A percentile compares a stretch with the other conserved stretches of the same genome.
phyloP scores from a whole-genome alignment of 805 yeast genomes.

The Monosporozyma aerobia region DNA sequence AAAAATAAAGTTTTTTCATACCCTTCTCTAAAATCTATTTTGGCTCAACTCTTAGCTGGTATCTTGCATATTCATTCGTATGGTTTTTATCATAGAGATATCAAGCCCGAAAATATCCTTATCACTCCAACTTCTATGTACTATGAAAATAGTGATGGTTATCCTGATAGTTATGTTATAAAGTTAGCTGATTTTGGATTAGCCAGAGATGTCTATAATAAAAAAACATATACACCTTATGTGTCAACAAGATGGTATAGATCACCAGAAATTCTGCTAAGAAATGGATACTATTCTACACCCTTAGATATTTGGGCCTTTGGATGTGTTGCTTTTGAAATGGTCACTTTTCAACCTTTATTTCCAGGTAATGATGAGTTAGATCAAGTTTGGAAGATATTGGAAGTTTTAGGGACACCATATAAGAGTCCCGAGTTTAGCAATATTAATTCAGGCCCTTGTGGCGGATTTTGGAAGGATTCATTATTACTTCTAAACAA shows the following conservation, averaged over 20 bases:
- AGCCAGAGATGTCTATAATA: constrained; percentile 50
- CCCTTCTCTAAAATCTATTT: constrained; percentile 52
- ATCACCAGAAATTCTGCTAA: constrained; percentile 67
- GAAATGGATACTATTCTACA: constrained; percentile 51
- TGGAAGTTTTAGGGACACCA: constrained; percentile 71
- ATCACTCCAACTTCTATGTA: constrained; percentile 50
- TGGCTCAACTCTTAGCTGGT: constrained; percentile 66
- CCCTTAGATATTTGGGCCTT: constrained; percentile 85
- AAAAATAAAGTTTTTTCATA: constrained; percentile 45
- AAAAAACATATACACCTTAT: constrained; percentile 57
- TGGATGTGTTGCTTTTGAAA: constrained; percentile 69
- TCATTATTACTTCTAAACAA: constrained; percentile 44
- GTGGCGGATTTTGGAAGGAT: constrained; percentile 71
- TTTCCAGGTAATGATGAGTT: constrained; percentile 76
- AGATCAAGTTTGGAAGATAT: constrained; percentile 67
- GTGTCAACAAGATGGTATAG: constrained; percentile 84
- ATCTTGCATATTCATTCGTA: constrained; percentile 70
- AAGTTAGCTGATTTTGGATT: constrained; percentile 77
- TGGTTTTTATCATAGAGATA: constrained; percentile 66
- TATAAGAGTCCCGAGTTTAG: constrained; percentile 12
- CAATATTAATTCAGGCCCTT: constrained; percentile 27
- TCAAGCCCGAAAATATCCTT: constrained; percentile 88
- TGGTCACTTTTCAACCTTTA: constrained; percentile 63
- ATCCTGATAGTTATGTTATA: constrained; percentile 42
- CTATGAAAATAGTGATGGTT: constrained; percentile 30